phyloP scores from a whole-genome alignment of 176 grass and related monocot species.

The Typha latifolia region DNA sequence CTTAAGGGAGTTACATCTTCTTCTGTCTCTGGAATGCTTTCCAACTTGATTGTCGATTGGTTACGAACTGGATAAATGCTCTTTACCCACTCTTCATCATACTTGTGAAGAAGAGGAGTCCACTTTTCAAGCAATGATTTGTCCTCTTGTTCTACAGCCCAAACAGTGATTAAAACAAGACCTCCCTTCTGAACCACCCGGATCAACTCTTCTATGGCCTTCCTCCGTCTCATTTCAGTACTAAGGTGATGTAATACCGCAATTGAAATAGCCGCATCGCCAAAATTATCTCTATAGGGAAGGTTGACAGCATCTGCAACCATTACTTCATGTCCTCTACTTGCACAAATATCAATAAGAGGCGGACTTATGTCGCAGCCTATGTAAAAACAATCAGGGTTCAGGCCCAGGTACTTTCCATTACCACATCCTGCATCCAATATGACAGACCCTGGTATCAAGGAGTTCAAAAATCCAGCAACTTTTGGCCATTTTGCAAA shows the following conservation, averaged over 20 bases:
- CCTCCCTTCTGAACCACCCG: constrained; percentile 70
- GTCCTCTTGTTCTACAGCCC: constrained; percentile 90
- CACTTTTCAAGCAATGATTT: constrained; percentile 63
- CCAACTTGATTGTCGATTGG: constrained; percentile 38
- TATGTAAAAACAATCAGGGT: constrained; percentile 70
- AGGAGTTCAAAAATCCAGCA: constrained; percentile 60
- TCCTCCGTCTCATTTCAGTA: constrained; percentile 69
- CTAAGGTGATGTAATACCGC: constrained; percentile 90
- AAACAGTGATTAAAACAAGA: constrained; percentile 88
- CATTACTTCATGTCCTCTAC: constrained; percentile 71
- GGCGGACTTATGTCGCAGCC: constrained; percentile 85
- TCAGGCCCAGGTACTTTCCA: constrained; percentile 81
- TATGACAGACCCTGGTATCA: constrained; percentile 52
- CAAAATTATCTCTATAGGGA: constrained; percentile 75
- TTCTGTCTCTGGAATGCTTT: constrained; percentile 67
- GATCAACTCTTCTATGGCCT: constrained; percentile 84
- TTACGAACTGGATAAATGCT: constrained; percentile 39
- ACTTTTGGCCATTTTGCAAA: constrained; percentile 99
- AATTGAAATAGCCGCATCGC: constrained; percentile 80
- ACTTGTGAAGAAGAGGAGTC: constrained; percentile 78
- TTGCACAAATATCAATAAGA: constrained; percentile 62
- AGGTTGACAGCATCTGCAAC: constrained; percentile 89
- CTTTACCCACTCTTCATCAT: constrained; percentile 85
- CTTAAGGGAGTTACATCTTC: constrained; percentile 16
- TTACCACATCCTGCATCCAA: constrained; percentile 95